These are phyloP conservation scores for Suillus placidus DNA, from an alignment of 768 basidiomycete species.

Conservation along the genomic window DNA sequence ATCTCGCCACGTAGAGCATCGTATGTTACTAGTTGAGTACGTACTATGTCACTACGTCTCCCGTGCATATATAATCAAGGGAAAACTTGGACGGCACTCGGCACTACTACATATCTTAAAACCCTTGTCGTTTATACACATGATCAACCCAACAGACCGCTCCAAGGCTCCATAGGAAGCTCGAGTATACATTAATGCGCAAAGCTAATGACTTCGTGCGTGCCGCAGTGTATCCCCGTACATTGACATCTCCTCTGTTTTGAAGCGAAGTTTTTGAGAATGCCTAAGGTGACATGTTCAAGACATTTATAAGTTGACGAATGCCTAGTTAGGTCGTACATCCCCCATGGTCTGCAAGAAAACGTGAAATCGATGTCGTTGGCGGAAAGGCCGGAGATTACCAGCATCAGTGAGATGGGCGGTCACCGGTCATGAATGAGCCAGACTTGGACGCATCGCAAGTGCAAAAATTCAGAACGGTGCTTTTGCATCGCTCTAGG, in stretches of 20 bases:
- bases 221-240: slow-evolving; percentile 83
- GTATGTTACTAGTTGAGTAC: neutral
- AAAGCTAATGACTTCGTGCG: neutral
- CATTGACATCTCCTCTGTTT: slow-evolving; percentile 75
- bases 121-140: neutral
- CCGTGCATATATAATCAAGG: neutral
- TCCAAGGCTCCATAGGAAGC: neutral
- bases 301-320: neutral
- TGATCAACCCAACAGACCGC: neutral
- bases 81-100: neutral
- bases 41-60: neutral
- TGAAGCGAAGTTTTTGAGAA: neutral
- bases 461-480: neutral
- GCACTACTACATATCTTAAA: neutral
- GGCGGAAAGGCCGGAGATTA: neutral
- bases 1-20: neutral
- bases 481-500: neutral
- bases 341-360: neutral
- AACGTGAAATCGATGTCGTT: neutral
- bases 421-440: neutral
- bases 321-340: neutral
- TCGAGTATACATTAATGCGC: neutral
- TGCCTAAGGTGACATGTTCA: neutral
- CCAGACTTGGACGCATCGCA: neutral
- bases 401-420: neutral